Evolutionary conservation across 305 asterid species (phyloP).

Genomic region (Ajuga reptans): DNA sequence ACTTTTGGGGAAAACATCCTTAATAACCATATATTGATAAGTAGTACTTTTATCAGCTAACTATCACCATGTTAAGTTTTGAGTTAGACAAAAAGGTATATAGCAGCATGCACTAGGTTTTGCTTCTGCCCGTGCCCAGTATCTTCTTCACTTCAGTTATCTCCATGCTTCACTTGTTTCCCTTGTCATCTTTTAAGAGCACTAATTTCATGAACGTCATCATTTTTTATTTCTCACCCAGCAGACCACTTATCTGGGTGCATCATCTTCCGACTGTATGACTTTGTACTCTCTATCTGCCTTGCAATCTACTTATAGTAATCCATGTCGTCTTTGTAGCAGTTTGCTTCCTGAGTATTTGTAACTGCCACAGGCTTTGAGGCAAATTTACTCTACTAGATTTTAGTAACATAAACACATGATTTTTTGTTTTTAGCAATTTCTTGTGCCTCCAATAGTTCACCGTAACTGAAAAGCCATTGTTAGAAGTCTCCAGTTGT

Average conservation of each 20-base stretch:
- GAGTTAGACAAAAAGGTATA: not conserved
- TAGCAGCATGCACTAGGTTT: conserved; percentile 8
- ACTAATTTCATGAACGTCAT: too few relatives aligned
- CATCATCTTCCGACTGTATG: not conserved
- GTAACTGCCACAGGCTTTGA: not conserved
- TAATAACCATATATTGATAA: not conserved
- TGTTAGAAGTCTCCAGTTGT: conserved; percentile 2
- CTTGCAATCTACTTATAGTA: not conserved
- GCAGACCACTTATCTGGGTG: too few relatives aligned
- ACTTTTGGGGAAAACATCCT: conserved; percentile 1
- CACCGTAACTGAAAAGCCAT: not conserved
- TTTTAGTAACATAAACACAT: not conserved
- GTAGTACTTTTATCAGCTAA: not conserved
- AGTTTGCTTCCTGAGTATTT: not conserved
- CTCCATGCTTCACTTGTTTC: not conserved
- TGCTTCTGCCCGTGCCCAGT: not conserved
- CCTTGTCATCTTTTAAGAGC: not conserved
- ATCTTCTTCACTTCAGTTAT: not conserved
- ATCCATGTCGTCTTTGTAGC: not conserved
- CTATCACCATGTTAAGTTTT: not conserved
- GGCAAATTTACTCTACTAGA: not conserved
- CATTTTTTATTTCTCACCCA: too few relatives aligned
- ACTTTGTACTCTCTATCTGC: not conserved
- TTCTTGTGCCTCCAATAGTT: conserved; percentile 11
- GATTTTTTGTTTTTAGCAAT: not conserved